Conservation (phyloP, 75 land plant genomes). For the Azolla pinnata region DNA sequence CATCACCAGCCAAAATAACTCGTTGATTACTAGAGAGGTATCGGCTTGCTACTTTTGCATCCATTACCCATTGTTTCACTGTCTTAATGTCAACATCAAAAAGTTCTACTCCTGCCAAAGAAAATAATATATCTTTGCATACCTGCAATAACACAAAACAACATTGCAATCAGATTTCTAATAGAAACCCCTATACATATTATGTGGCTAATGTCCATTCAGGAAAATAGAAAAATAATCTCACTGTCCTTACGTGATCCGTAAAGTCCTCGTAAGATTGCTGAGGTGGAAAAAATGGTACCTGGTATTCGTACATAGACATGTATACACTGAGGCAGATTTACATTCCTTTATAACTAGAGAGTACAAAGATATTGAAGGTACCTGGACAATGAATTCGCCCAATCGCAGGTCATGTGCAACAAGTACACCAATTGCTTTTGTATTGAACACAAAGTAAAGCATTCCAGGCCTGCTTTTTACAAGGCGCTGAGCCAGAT, state of each 20-base stretch:
- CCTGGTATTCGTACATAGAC: too few species aligned
- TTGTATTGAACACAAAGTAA: conserved; percentile 80
- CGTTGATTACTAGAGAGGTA: conserved; percentile 38
- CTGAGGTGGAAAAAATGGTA: conserved; percentile 95
- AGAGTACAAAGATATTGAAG: background rate
- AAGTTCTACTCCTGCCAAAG: conserved; percentile 44
- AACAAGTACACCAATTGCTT: conserved; percentile 86
- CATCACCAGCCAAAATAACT: conserved; percentile 85
- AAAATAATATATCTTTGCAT: conserved; percentile 50
- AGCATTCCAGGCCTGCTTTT: conserved; percentile 84
- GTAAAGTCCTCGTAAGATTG: conserved; percentile 70
- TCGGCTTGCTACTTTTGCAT: conserved; percentile 86
- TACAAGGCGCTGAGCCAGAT: conserved; percentile 51
- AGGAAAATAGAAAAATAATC: too few species aligned
- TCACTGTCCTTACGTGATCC: conserved; percentile 43
- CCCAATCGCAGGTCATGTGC: conserved; percentile 88
- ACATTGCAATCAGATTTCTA: too few species aligned
- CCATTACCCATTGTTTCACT: conserved; percentile 89
- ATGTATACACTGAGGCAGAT: too few species aligned
- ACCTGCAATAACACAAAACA: too few species aligned
- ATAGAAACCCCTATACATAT: too few species aligned
- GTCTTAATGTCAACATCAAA: conserved; percentile 46
- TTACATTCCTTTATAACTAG: background rate
- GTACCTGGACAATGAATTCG: conserved; percentile 92
- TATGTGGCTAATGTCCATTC: too few species aligned